These are phyloP conservation scores for Taphrina populina DNA, from an alignment of 1,139 yeast genomes.

Conservation along the genomic window DNA sequence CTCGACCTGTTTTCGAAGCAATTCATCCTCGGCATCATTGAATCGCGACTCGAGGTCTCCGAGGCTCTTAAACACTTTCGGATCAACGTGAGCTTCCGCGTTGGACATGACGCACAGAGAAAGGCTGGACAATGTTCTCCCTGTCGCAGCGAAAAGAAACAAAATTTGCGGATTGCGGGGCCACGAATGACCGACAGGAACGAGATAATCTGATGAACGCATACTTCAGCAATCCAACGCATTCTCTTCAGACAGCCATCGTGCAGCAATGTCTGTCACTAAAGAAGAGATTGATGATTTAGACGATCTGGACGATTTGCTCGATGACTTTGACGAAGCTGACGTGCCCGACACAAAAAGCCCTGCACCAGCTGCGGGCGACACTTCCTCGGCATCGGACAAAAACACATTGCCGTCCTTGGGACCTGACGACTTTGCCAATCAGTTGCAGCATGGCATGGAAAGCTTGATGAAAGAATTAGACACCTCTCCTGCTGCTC, in stretches of 20 bases:
- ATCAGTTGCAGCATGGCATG: slow-evolving; percentile 45
- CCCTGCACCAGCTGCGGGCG: background rate
- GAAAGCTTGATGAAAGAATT: slow-evolving; percentile 56
- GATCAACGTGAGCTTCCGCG: background rate
- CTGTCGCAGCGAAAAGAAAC: too few species aligned
- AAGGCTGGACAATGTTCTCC: too few species aligned
- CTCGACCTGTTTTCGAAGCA: slow-evolving; percentile 36
- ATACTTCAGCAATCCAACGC: too few species aligned
- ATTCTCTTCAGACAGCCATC: background rate
- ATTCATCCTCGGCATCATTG: slow-evolving; percentile 20
- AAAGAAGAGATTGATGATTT: slow-evolving; percentile 34
- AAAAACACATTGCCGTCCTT: slow-evolving; percentile 18
- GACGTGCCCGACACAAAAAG: slow-evolving; percentile 3
- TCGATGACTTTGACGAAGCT: slow-evolving; percentile 33
- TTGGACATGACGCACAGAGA: too few species aligned
- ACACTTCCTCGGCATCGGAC: background rate
- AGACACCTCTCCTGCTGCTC: slow-evolving; percentile 64
- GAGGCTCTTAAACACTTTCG: slow-evolving; percentile 8
- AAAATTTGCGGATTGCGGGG: too few species aligned
- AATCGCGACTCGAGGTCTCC: slow-evolving; percentile 13
- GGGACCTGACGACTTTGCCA: slow-evolving; percentile 48
- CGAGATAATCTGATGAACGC: too few species aligned
- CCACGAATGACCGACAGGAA: too few species aligned
- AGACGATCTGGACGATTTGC: slow-evolving; percentile 38
- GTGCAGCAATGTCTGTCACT: slow-evolving; percentile 20